Evolutionary conservation across 2,329 filamentous ascomycete genomes (phyloP), one percentile per base, ranked within the genome.

Genomic region (Hymenoscyphus infarciens): DNA sequence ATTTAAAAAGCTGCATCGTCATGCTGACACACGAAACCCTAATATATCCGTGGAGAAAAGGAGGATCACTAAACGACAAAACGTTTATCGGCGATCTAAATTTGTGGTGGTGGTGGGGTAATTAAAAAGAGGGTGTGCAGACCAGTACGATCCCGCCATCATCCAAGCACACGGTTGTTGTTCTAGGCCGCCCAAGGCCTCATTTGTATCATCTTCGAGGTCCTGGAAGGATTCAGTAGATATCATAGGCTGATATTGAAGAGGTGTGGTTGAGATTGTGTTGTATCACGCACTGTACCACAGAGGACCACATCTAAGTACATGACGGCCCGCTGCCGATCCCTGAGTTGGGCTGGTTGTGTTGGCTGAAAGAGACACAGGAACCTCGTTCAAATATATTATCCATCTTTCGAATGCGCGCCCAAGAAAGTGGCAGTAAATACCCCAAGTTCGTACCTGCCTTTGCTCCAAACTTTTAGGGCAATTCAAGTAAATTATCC

Each of bases 11-110:
- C 29, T 57, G 55, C 55, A 57, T 35, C 55, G 33, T 57, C 31
- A 57, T 57, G 55, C 55, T 57, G 55, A 57, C 55, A 56, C 31
- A 57, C 33, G 54, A 49, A 49, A 49, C 8, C 42, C n/a, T 19
- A 49, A 45, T 45, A 45, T 45, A 45, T 45, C 42, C 42, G n/a
- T 49, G 42, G n/a, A 49, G 42, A 35, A 35, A 33, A 33, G 31
- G 33, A 35, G 33, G 42, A 49, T 22, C 42, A 49, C 15, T 19
- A 49, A 49, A 49, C n/a, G 42, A 49, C 42, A 19, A 49, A 49
- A 35, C 19, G 42, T 49, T 49, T 49, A 57, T 57, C 55, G 55
- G 31, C 55, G 33, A 57, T 49, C 42, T 19, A 49, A 49, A 49
- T 49, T n/a, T n/a, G n/a, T 10, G 42, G 42, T 49, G n/a, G 42